Base-by-base conservation (phyloP, 768 basidiomycete genomes). In the Pleurotus sapidus region DNA sequence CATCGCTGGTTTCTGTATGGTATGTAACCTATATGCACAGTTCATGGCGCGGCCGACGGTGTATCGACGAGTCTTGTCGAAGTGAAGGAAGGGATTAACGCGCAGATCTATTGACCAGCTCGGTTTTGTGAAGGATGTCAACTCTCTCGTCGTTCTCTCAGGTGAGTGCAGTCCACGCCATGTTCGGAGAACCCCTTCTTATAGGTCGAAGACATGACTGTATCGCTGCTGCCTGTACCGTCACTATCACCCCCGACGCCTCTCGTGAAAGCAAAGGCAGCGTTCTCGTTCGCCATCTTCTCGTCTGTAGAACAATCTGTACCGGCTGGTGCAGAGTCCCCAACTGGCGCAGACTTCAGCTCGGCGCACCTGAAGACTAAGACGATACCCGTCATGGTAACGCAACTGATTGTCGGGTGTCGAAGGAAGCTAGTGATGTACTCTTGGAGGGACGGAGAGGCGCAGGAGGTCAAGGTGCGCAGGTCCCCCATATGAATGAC, bases 71-170 rank as follows among this genome's bases (percentile, higher is more conserved):
- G 77, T 39, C 70, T 84, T 1, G 72, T 87, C 3, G 89, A 92
- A 64, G 78, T 79, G 27, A 91, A 81, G 82, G 82, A 88, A 86
- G 64, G 75, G 71, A 11, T 67, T 93, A 34, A 77, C 84, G 24
- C 75, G 83, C 62, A 84, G 80, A 65, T 77, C 90, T 12, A 89
- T 99, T 43, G 96, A 98, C 56, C 93, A 95, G 66, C 75, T 99
- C 2, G 92, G 88, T 0, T 89, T 87, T 54, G 80, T 98, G 61
- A 87, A 87, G 60, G 91, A 93, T 63, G 81, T 91, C n/a, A 88
- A 93, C 64, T 89, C 91, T 3, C 75, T 99, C 20, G 86, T 93
- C 2, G 77, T 91, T 4, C 80, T 98, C 3, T 90, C 92, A 23
- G 95, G 95, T 93, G 65, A 58, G 15, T 4, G 5, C n/a, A 6